Percentiles rank a stretch among this genome's conserved stretches.
These are phyloP conservation scores for Hypoxylon crocopeplum DNA, from an alignment of 495 filamentous ascomycete genomes.

Conservation along the genomic window DNA sequence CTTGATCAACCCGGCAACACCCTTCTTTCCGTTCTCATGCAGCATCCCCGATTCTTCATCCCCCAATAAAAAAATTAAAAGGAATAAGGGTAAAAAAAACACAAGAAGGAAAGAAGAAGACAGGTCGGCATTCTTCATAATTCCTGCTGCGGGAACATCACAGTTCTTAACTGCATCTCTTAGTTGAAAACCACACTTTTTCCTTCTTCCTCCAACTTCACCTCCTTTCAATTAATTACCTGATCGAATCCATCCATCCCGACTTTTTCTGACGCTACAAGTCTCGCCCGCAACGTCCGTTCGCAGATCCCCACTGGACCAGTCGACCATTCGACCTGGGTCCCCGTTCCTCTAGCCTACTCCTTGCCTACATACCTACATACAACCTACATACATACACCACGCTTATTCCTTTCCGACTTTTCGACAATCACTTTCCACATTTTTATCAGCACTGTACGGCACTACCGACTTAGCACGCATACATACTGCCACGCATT, in stretches of 20 bases:
- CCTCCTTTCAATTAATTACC: slow-evolving; percentile 24
- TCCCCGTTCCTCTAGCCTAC: not conserved
- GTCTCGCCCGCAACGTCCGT: slow-evolving; percentile 39
- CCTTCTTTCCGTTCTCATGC: slow-evolving; percentile 35
- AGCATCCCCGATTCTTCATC: slow-evolving; percentile 27
- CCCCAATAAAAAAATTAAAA: slow-evolving; percentile 23
- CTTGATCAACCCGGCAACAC: slow-evolving; percentile 39
- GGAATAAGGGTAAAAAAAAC: slow-evolving; percentile 6
- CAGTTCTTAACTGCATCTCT: slow-evolving; percentile 22
- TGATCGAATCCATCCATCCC: slow-evolving; percentile 27
- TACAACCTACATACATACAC: slow-evolving; percentile 20
- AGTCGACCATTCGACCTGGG: not conserved
- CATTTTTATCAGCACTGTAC: slow-evolving; percentile 33
- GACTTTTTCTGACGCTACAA: slow-evolving; percentile 38
- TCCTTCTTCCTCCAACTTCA: not conserved
- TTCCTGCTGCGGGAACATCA: slow-evolving; percentile 22
- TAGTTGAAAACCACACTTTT: slow-evolving; percentile 34
- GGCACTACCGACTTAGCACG: too few relatives aligned
- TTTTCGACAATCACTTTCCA: slow-evolving; percentile 27
- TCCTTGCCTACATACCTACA: slow-evolving; percentile 27
- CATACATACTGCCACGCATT: slow-evolving; percentile 36
- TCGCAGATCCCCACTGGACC: slow-evolving; percentile 33
- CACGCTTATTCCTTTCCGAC: slow-evolving; percentile 24
- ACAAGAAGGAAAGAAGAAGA: slow-evolving; percentile 3
- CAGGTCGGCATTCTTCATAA: slow-evolving; percentile 15